Percentiles rank a stretch among this genome's conserved stretches.
These are phyloP conservation scores for Cyphellophora attinorum DNA, from an alignment of 2,329 filamentous ascomycete genomes.

Conservation along the genomic window DNA sequence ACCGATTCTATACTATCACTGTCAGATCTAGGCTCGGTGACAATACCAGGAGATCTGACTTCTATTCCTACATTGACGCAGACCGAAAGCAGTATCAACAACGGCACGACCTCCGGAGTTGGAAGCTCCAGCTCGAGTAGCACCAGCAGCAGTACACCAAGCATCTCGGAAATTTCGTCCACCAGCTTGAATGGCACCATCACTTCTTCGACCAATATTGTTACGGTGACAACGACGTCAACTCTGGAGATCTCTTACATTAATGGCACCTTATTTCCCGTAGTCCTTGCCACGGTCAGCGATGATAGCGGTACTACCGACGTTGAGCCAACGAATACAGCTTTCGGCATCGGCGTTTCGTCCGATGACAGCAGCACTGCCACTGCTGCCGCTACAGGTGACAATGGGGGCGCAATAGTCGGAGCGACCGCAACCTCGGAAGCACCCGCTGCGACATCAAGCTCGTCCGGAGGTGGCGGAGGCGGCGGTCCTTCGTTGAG, in stretches of 20 bases:
- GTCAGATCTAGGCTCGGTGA: slow-evolving; percentile 12
- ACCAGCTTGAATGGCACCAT: slow-evolving; percentile 1
- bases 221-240: slow-evolving; percentile 15
- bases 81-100: not conserved
- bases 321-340: slow-evolving; percentile 1
- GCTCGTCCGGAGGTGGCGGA: slow-evolving; percentile 15
- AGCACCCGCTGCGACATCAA: slow-evolving; percentile 11
- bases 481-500: slow-evolving; percentile 10
- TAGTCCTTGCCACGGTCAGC: not conserved
- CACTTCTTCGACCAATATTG: slow-evolving; percentile 4
- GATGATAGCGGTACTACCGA: not conserved
- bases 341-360: not conserved
- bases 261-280: slow-evolving; percentile 12
- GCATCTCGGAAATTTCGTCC: slow-evolving; percentile 3
- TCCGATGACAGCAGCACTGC: slow-evolving; percentile 1
- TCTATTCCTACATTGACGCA: not conserved
- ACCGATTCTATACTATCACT: slow-evolving; percentile 11
- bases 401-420: not conserved
- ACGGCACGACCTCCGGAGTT: slow-evolving; percentile 29
- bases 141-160: slow-evolving; percentile 1
- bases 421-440: slow-evolving; percentile 4
- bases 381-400: slow-evolving; percentile 1
- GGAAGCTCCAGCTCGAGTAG: slow-evolving; percentile 3
- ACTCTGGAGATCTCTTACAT: slow-evolving; percentile 13
- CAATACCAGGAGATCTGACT: not conserved